These are phyloP conservation scores for Ramaria rubella DNA, from an alignment of 768 basidiomycete genomes.

Conservation along the genomic window DNA sequence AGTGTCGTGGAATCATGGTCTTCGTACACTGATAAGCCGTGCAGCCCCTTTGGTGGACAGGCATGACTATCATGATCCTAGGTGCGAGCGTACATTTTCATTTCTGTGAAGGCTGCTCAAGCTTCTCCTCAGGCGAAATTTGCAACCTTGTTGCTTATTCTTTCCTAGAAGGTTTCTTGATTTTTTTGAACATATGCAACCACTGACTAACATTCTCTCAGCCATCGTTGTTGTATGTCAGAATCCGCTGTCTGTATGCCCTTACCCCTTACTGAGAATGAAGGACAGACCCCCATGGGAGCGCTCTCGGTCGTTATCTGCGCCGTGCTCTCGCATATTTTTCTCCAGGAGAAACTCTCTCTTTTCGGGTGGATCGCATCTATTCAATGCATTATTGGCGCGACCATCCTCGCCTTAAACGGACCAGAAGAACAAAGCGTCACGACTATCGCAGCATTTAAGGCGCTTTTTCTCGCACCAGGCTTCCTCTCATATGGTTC, in stretches of 20 bases:
- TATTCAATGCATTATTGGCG: conserved; percentile 24
- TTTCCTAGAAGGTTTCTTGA: conserved; percentile 28
- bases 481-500: conserved; percentile 36
- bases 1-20: background rate
- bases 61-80: conserved; percentile 34
- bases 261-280: background rate
- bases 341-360: conserved; percentile 41
- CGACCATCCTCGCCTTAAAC: conserved; percentile 38
- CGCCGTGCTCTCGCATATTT: conserved; percentile 38
- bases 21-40: background rate
- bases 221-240: conserved; percentile 35
- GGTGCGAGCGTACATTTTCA: conserved; percentile 9
- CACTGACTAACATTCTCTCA: conserved; percentile 1
- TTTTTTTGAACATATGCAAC: conserved; percentile 26
- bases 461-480: conserved; percentile 32
- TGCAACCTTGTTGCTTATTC: conserved; percentile 21
- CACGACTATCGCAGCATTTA: conserved; percentile 25
- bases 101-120: background rate
- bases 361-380: conserved; percentile 46
- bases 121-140: conserved; percentile 7
- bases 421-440: conserved; percentile 25
- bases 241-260: background rate
- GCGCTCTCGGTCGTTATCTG: conserved; percentile 43
- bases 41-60: conserved; percentile 45
- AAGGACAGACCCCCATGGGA: conserved; percentile 39